A percentile compares a stretch with the other conserved stretches of the same genome.
phyloP scores from a whole-genome alignment of 306 rosid genomes.

The Clitoria ternatea region DNA sequence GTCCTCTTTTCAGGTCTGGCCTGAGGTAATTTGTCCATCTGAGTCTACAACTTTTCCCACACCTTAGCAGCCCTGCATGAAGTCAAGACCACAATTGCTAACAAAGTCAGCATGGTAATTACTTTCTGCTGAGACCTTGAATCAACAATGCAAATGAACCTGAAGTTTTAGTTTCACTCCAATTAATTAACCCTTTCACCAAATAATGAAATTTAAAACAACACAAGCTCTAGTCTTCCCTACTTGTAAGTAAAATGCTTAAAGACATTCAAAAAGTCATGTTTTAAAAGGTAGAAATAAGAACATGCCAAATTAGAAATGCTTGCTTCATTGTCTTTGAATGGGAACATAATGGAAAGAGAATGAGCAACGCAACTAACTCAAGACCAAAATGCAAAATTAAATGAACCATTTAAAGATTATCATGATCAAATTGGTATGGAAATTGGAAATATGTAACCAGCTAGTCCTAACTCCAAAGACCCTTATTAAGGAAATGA shows the following conservation, averaged over 20 bases:
- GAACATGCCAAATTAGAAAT: not conserved
- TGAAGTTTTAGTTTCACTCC: not conserved
- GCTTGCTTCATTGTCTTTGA: not conserved
- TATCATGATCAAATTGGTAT: not conserved
- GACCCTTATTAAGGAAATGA: not conserved
- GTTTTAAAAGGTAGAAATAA: not conserved
- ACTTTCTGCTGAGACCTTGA: not conserved
- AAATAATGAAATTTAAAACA: not conserved
- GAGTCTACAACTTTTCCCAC: conserved; percentile 94
- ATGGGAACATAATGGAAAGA: not conserved
- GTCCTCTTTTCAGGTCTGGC: conserved; percentile 93
- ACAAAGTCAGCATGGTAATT: not conserved
- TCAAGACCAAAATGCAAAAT: not conserved
- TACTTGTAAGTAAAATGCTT: not conserved
- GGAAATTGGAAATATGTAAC: not conserved
- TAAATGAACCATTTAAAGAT: not conserved
- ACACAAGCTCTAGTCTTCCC: not conserved
- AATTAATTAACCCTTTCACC: not conserved
- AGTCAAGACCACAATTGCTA: not conserved
- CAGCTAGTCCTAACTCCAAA: not conserved
- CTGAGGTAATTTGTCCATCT: conserved; percentile 91
- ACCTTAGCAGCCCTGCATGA: conserved; percentile 75
- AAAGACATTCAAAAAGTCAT: not conserved
- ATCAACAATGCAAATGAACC: conserved; percentile 3
- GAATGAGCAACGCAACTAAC: not conserved